Evolutionary conservation across 345 rosid genomes (phyloP).

Genomic region (Combretum micranthum): DNA sequence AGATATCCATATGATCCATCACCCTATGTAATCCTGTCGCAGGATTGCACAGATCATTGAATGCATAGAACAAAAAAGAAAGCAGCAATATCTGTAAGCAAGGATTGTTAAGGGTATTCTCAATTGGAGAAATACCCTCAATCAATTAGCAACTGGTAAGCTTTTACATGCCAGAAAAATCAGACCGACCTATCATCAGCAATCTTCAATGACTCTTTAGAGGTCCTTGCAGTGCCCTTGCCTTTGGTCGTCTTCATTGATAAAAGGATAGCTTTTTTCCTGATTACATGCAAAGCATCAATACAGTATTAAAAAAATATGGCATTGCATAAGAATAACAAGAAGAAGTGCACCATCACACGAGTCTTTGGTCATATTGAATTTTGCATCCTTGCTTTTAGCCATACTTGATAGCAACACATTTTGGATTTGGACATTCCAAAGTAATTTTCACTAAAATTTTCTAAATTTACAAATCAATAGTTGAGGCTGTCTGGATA

Average conservation of each 20-base stretch:
- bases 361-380: too few relatives aligned
- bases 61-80: background rate
- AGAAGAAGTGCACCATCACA: too few relatives aligned
- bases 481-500: too few relatives aligned
- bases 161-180: background rate
- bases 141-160: background rate
- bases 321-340: too few relatives aligned
- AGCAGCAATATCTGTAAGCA: background rate
- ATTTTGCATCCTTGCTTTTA: too few relatives aligned
- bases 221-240: conserved; percentile 27
- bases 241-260: conserved; percentile 36
- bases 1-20: conserved; percentile 5
- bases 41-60: background rate
- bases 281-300: too few relatives aligned
- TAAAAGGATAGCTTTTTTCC: too few relatives aligned
- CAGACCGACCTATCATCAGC: conserved; percentile 27
- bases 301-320: too few relatives aligned
- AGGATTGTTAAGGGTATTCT: background rate
- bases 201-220: conserved; percentile 27
- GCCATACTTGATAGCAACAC: too few relatives aligned
- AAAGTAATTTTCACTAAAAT: too few relatives aligned
- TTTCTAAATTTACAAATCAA: too few relatives aligned
- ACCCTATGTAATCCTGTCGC: background rate
- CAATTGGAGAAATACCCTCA: background rate
- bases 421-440: too few relatives aligned